phyloP scores from a whole-genome alignment of 1,139 yeast species.

The Saccharomyces hybrid region DNA sequence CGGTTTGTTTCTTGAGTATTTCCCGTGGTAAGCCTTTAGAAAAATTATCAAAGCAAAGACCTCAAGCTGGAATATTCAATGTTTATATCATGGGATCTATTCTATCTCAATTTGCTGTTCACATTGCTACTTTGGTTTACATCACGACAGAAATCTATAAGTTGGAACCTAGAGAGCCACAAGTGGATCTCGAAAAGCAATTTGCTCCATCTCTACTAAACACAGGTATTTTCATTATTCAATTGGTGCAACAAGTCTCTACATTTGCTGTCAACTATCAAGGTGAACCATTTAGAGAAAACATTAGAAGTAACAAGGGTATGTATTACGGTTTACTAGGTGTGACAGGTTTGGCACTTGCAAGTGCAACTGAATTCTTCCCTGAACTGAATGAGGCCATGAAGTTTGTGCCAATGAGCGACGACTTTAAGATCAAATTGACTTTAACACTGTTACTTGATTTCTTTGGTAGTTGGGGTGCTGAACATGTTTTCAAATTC shows the following conservation, averaged over 20 bases:
- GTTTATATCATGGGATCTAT: conserved; percentile 95
- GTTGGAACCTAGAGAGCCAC: conserved; percentile 86
- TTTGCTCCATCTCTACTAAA: conserved; percentile 85
- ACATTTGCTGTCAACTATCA: conserved; percentile 97
- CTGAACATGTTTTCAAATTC: conserved; percentile 70
- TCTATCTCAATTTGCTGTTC: conserved; percentile 92
- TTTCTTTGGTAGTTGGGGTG: conserved; percentile 67
- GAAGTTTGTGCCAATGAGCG: conserved; percentile 82
- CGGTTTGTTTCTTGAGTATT: conserved; percentile 91
- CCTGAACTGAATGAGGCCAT: conserved; percentile 91
- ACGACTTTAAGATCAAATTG: conserved; percentile 67
- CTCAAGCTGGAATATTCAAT: conserved; percentile 96
- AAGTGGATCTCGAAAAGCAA: conserved; percentile 80
- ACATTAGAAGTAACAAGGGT: conserved; percentile 83
- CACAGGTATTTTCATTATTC: conserved; percentile 91
- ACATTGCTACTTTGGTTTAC: conserved; percentile 72
- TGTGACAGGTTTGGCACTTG: conserved; percentile 78
- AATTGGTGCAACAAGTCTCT: conserved; percentile 92
- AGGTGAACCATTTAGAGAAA: conserved; percentile 94
- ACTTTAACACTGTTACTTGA: conserved; percentile 69
- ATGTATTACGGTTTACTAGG: conserved; percentile 95
- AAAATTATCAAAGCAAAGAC: conserved; percentile 86
- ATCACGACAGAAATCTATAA: conserved; percentile 75
- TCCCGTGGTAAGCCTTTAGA: conserved; percentile 90
- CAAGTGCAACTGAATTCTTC: conserved; percentile 89